A percentile compares a stretch with the other conserved stretches of the same genome.
phyloP scores from a whole-genome alignment of 2,329 filamentous ascomycete genomes.

The Exophiala oligosperma region DNA sequence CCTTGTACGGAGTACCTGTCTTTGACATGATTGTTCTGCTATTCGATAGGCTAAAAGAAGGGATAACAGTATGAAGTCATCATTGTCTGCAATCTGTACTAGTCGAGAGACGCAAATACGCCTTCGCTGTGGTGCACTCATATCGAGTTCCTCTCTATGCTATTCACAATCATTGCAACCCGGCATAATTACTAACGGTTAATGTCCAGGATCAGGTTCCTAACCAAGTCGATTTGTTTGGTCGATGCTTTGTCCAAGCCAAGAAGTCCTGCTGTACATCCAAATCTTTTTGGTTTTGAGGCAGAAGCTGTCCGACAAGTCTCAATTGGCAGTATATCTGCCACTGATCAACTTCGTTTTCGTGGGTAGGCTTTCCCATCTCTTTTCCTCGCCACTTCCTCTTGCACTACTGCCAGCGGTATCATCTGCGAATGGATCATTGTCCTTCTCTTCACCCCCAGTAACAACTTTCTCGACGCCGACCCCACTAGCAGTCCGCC shows the following conservation, averaged over 20 bases:
- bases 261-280: neutral
- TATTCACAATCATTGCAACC: too few species aligned
- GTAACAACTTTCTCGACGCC: slow-evolving; percentile 52
- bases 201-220: neutral
- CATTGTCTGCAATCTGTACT: too few species aligned
- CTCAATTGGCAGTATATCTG: slow-evolving; percentile 65
- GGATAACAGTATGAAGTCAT: too few species aligned
- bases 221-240: neutral
- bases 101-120: too few species aligned
- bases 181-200: too few species aligned
- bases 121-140: too few species aligned
- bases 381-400: slow-evolving; percentile 34
- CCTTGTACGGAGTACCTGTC: too few species aligned
- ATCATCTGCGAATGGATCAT: slow-evolving; percentile 52
- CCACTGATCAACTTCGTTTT: slow-evolving; percentile 70
- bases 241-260: neutral
- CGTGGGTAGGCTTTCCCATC: slow-evolving; percentile 68
- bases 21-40: too few species aligned
- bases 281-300: neutral
- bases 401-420: slow-evolving; percentile 30
- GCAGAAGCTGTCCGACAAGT: neutral
- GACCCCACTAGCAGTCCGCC: slow-evolving; percentile 63
- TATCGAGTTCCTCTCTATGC: too few species aligned
- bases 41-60: too few species aligned
- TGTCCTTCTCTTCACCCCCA: slow-evolving; percentile 31